Evolutionary conservation across 805 yeast genomes (phyloP), one percentile per base, ranked within the genome.

Genomic region (Spathaspora boniae): DNA sequence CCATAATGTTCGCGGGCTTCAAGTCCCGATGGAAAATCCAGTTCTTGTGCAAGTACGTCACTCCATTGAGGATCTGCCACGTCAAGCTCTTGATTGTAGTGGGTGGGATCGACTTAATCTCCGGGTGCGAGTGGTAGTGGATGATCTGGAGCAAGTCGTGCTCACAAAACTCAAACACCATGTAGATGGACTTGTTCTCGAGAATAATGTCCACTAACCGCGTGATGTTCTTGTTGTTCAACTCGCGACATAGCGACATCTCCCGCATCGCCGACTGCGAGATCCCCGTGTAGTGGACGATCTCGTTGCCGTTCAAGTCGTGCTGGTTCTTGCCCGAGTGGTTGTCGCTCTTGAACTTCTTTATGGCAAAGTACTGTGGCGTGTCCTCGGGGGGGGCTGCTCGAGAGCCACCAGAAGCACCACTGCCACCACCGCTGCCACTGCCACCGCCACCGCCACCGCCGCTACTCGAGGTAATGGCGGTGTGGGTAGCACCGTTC

Each of bases 1-100:
- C 95, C 98, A 91, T 93, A 45, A 93, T 91, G 60, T 91, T 91
- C 2, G 98, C 98, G 1, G 99, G 99, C 52, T 93, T 93, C 44
- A 93, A 70, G 60, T 93, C 99, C 43, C 99, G 72, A 60, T 93
- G 99, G 33, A 93, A 66, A 2, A 93, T 80, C 98, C 98, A 93
- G 59, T 93, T 91, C 57, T 88, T 91, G 59, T 93, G 99, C 28
- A 93, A 61, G 53, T 82, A 93, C 0, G 88, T 78, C 2, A 93
- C 89, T 4, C 98, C 99, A 50, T 86, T 86, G 18, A 93, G 58
- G 4, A 94, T 82, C 62, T 93, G 99, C 88, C 93, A 88, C 58
- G 87, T 73, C 18, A 89, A 81, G 1, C 95, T 83, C 52, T 89
- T 87, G 16, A 89, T 68, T 31, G 88, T 83, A 29, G 74, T 60